Percentiles rank a stretch among this genome's conserved stretches.
phyloP scores from a whole-genome alignment of 2,329 filamentous ascomycete species.

The Aspergillus piperis region DNA sequence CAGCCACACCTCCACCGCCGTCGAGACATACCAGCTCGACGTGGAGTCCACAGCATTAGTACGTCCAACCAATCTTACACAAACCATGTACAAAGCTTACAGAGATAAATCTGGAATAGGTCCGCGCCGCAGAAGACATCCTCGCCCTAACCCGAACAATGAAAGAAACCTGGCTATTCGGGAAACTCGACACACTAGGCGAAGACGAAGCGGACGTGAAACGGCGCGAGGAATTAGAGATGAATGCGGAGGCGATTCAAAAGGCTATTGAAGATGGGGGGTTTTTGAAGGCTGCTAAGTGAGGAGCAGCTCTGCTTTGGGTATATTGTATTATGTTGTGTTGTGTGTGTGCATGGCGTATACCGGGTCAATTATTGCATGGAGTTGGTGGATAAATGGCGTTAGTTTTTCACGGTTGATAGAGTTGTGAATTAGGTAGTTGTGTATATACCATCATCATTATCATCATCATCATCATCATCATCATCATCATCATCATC shows the following conservation, averaged over 20 bases:
- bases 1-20: constrained; percentile 58
- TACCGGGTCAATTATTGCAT: background rate
- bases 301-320: background rate
- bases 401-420: too few species aligned
- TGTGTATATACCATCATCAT: too few species aligned
- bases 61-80: constrained; percentile 17
- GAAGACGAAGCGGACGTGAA: constrained; percentile 44
- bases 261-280: constrained; percentile 42
- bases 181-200: constrained; percentile 61
- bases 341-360: background rate
- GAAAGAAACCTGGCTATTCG: constrained; percentile 69
- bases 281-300: constrained; percentile 25
- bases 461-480: too few species aligned
- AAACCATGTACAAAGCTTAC: background rate
- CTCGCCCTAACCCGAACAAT: constrained; percentile 61
- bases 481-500: too few species aligned
- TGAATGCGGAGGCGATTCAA: constrained; percentile 50
- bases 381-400: background rate
- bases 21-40: constrained; percentile 60
- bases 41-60: constrained; percentile 62
- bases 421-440: too few species aligned
- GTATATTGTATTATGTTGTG: too few species aligned
- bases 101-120: constrained; percentile 37
- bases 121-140: constrained; percentile 64
- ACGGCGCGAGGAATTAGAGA: constrained; percentile 48